These are phyloP conservation scores for Salix exigua DNA, from an alignment of 345 rosid species.

Conservation along the genomic window DNA sequence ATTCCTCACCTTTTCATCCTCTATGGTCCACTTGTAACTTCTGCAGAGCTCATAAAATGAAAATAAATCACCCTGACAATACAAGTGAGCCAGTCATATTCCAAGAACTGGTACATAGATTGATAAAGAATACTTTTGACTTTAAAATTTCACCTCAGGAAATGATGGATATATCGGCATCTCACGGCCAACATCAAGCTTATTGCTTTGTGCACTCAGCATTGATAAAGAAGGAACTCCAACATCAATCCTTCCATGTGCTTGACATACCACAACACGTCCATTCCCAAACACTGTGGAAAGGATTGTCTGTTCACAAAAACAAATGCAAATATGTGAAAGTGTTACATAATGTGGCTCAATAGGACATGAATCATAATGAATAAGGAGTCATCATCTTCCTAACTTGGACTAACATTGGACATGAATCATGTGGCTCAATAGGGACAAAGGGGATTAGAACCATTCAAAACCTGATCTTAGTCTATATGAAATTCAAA, in stretches of 20 bases:
- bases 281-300: slow-evolving; percentile 62
- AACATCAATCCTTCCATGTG: slow-evolving; percentile 50
- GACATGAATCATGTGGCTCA: no score
- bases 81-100: slow-evolving; percentile 21
- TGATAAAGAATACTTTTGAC: slow-evolving; percentile 13
- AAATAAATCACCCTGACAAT: slow-evolving; percentile 71
- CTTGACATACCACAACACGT: slow-evolving; percentile 58
- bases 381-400: neutral
- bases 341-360: neutral
- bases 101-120: slow-evolving; percentile 9
- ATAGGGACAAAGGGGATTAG: no score
- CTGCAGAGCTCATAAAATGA: slow-evolving; percentile 79
- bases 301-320: slow-evolving; percentile 52
- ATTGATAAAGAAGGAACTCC: slow-evolving; percentile 69
- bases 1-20: slow-evolving; percentile 61
- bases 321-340: slow-evolving; percentile 18
- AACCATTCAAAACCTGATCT: no score
- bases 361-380: no score
- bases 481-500: no score
- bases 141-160: slow-evolving; percentile 56
- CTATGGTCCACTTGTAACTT: slow-evolving; percentile 64
- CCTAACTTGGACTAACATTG: no score
- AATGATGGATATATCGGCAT: slow-evolving; percentile 77
- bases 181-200: slow-evolving; percentile 65
- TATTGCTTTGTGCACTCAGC: slow-evolving; percentile 72